A percentile compares a stretch with the other conserved stretches of the same genome.
These are phyloP conservation scores for Solanum aculeatissimum DNA, from an alignment of 305 asterid genomes.

Conservation along the genomic window DNA sequence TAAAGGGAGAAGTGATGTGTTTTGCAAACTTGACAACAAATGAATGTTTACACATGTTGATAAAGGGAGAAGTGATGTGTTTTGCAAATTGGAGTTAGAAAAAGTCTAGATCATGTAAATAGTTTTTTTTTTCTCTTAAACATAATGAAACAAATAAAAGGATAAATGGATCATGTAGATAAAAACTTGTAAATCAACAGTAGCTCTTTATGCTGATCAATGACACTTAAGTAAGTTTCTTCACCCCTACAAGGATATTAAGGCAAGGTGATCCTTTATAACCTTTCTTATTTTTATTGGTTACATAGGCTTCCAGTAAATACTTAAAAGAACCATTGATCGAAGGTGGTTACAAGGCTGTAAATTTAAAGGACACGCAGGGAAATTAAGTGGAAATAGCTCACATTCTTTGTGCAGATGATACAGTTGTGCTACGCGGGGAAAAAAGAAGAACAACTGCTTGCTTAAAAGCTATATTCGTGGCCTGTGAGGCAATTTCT, in stretches of 20 bases:
- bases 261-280: background rate
- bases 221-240: background rate
- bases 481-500: background rate
- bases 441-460: background rate
- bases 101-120: background rate
- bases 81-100: background rate
- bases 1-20: too few relatives aligned
- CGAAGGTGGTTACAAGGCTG: background rate
- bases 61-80: background rate
- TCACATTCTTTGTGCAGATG: background rate
- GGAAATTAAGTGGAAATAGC: background rate
- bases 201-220: background rate
- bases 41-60: background rate
- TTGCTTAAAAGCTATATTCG: background rate
- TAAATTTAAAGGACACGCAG: background rate
- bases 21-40: background rate
- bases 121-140: background rate
- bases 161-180: background rate
- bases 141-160: background rate
- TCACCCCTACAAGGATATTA: background rate
- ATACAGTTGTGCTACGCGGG: background rate
- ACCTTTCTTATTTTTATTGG: background rate
- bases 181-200: background rate
- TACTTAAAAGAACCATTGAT: background rate
- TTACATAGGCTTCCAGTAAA: background rate